These are phyloP conservation scores for Aspergillus sergii DNA, from an alignment of 2,329 filamentous ascomycete genomes.

Conservation along the genomic window DNA sequence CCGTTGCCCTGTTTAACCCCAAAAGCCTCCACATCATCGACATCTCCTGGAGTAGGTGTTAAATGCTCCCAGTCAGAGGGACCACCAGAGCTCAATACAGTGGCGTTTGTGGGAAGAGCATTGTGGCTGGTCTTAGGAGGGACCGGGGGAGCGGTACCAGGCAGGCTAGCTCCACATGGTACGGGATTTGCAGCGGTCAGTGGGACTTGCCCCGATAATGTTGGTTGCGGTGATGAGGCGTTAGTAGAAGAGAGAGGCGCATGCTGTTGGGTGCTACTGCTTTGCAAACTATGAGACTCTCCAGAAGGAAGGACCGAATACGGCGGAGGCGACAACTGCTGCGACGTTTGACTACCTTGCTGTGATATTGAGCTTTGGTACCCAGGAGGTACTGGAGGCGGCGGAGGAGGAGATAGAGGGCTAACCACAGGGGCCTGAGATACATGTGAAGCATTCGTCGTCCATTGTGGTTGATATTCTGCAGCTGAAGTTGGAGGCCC, in stretches of 20 bases:
- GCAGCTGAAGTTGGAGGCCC: constrained; percentile 12
- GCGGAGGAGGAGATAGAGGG: constrained; percentile 30
- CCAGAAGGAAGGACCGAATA: constrained; percentile 34
- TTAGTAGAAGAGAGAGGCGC: neutral
- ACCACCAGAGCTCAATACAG: constrained; percentile 44
- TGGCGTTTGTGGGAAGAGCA: constrained; percentile 28
- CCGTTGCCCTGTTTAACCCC: constrained; percentile 19
- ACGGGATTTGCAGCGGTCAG: neutral
- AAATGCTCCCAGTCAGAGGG: constrained; percentile 54
- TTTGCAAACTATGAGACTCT: constrained; percentile 8
- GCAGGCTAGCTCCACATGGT: neutral
- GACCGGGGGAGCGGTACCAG: constrained; percentile 22
- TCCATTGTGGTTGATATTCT: constrained; percentile 23
- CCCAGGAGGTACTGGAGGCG: constrained; percentile 38
- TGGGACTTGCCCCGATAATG: neutral
- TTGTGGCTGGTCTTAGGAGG: constrained; percentile 28
- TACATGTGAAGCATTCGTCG: constrained; percentile 26
- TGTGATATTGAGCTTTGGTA: constrained; percentile 38
- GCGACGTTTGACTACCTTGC: constrained; percentile 27
- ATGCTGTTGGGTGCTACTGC: constrained; percentile 7
- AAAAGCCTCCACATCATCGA: constrained; percentile 39
- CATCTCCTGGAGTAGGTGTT: constrained; percentile 34
- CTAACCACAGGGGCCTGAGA: constrained; percentile 21
- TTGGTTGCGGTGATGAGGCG: constrained; percentile 6
- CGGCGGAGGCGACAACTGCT: constrained; percentile 29